A percentile compares a stretch with the other conserved stretches of the same genome.
Conservation (phyloP, 179 eudicot species). For the Amaranthus tricolor region DNA sequence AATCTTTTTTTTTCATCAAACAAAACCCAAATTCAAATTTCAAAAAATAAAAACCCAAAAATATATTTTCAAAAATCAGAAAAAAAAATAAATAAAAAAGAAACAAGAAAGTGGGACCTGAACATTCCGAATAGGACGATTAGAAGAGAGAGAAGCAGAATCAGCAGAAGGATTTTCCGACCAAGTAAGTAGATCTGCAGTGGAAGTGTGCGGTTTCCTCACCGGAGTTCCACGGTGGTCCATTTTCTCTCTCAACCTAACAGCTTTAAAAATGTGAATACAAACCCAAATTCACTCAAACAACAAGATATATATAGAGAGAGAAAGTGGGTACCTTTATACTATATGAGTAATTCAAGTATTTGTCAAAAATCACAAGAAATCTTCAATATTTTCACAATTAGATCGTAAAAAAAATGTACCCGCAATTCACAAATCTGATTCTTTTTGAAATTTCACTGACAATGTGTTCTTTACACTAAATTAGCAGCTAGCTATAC, state of each 20-base stretch:
- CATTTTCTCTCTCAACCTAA: constrained; percentile 17
- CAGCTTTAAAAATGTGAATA: not conserved
- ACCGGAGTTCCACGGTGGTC: constrained; percentile 46
- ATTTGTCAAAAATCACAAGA: too few relatives aligned
- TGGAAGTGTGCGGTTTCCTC: constrained; percentile 45
- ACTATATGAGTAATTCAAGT: not conserved
- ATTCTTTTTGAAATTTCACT: not conserved
- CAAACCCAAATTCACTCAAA: not conserved
- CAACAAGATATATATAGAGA: too few relatives aligned
- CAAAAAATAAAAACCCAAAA: too few relatives aligned
- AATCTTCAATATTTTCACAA: not conserved
- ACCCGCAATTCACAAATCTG: not conserved
- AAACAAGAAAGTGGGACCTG: constrained; percentile 25
- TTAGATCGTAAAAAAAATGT: not conserved
- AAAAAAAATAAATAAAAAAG: too few relatives aligned
- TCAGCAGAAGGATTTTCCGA: constrained; percentile 36
- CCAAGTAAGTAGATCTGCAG: constrained; percentile 53
- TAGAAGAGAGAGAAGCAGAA: constrained; percentile 18
- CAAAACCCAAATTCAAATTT: not conserved
- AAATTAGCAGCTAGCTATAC: not conserved
- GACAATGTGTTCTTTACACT: not conserved
- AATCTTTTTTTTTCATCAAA: not conserved
- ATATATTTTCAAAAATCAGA: too few relatives aligned
- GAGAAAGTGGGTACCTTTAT: not conserved
- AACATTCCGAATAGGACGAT: constrained; percentile 41